These are phyloP conservation scores for Sphagnum tenellum DNA, from an alignment of 225 moss, liverwort and hornwort genomes.

Conservation along the genomic window DNA sequence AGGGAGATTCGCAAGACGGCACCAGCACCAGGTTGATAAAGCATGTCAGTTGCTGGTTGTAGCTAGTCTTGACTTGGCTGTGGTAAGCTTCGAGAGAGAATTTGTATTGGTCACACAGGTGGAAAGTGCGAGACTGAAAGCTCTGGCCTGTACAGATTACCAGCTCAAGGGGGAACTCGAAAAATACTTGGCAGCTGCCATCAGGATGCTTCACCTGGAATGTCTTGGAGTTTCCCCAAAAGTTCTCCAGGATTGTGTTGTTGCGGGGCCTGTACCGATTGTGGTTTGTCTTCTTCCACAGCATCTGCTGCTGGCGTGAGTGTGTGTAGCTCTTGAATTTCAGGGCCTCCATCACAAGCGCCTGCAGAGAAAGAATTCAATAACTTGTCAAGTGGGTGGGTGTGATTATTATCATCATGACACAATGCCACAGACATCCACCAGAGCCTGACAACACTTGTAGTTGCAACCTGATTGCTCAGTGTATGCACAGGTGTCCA, in stretches of 20 bases:
- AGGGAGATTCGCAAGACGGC: slow-evolving; percentile 19
- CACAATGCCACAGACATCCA: no score
- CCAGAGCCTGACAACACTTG: no score
- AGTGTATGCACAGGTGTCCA: no score
- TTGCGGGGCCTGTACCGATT: slow-evolving; percentile 65
- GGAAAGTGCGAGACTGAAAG: slow-evolving; percentile 66
- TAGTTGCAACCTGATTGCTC: no score
- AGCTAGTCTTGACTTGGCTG: slow-evolving; percentile 65
- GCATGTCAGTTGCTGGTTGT: slow-evolving; percentile 66
- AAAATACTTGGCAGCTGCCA: slow-evolving; percentile 64
- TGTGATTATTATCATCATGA: no score
- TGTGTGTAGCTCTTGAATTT: slow-evolving; percentile 77
- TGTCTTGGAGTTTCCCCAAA: slow-evolving; percentile 78
- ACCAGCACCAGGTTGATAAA: slow-evolving; percentile 54
- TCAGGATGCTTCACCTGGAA: slow-evolving; percentile 57
- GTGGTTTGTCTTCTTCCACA: slow-evolving; percentile 77
- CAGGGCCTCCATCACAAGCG: slow-evolving; percentile 65
- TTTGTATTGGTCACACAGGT: slow-evolving; percentile 50
- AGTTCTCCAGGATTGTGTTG: slow-evolving; percentile 60
- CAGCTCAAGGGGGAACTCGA: slow-evolving; percentile 72
- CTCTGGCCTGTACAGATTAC: slow-evolving; percentile 78
- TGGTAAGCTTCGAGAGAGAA: slow-evolving; percentile 81
- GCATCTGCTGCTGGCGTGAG: slow-evolving; percentile 71
- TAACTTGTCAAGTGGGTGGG: no score
- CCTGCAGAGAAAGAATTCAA: slow-evolving; percentile 3